Evolutionary conservation across 2,329 filamentous ascomycete genomes (phyloP).

Genomic region (Microdochium bolleyi): DNA sequence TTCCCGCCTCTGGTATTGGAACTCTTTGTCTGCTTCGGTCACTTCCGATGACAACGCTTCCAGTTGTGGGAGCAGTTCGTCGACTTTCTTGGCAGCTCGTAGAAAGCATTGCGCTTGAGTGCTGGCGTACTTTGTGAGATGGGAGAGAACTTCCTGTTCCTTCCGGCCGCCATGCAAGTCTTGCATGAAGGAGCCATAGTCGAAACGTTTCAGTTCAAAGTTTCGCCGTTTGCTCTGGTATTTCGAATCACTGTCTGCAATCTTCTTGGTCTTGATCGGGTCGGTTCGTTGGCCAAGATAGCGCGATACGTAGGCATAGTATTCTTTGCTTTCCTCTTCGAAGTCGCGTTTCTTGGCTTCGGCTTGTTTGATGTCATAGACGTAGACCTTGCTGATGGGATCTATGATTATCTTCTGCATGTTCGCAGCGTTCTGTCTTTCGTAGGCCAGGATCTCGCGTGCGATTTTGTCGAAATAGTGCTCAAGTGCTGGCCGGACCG

Average conservation of each 20-base stretch:
- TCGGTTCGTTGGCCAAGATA: conserved; percentile 97
- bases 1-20: conserved; percentile 89
- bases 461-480: conserved; percentile 98
- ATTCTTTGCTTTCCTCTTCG: conserved; percentile 97
- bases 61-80: conserved; percentile 77
- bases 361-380: conserved; percentile 93
- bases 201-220: conserved; percentile 95
- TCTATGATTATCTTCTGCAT: conserved; percentile 93
- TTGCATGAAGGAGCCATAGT: conserved; percentile 98
- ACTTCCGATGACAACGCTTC: conserved; percentile 86
- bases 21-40: conserved; percentile 91
- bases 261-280: conserved; percentile 94
- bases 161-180: conserved; percentile 98
- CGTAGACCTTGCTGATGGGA: conserved; percentile 84
- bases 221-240: conserved; percentile 90
- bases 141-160: conserved; percentile 91
- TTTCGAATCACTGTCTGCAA: conserved; percentile 88
- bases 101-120: conserved; percentile 81
- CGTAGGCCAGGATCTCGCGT: conserved; percentile 79
- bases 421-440: conserved; percentile 74
- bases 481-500: conserved; percentile 92
- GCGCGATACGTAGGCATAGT: conserved; percentile 88
- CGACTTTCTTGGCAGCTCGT: conserved; percentile 76
- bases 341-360: conserved; percentile 97
- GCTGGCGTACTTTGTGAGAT: conserved; percentile 90